These are phyloP conservation scores for Calonectria honghensis DNA, from an alignment of 2,329 filamentous ascomycete genomes.

Conservation along the genomic window DNA sequence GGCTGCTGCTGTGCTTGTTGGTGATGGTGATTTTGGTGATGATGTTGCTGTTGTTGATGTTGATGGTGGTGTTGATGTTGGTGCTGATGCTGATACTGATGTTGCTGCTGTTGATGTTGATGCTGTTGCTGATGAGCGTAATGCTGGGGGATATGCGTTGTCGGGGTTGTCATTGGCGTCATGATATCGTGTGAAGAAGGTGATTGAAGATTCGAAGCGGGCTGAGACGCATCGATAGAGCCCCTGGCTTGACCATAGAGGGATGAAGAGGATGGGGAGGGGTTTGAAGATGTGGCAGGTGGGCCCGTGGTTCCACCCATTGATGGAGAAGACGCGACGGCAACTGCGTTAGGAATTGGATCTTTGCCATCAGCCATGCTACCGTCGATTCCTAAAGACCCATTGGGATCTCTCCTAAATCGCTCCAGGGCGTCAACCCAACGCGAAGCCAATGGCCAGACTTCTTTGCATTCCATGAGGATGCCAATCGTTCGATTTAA, in stretches of 20 bases:
- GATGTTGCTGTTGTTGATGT: slow-evolving; percentile 26
- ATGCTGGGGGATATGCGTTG: slow-evolving; percentile 34
- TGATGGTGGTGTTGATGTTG: slow-evolving; percentile 14
- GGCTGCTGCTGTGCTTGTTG: slow-evolving; percentile 38
- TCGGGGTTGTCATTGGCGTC: slow-evolving; percentile 42
- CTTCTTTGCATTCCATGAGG: slow-evolving; percentile 68
- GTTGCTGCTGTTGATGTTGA: neutral
- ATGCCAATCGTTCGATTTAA: slow-evolving; percentile 67
- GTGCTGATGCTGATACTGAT: slow-evolving; percentile 7
- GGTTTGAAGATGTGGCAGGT: slow-evolving; percentile 4
- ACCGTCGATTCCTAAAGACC: slow-evolving; percentile 63
- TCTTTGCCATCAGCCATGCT: slow-evolving; percentile 71
- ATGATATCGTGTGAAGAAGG: slow-evolving; percentile 42
- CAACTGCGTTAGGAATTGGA: slow-evolving; percentile 54
- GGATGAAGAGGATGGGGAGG: slow-evolving; percentile 47
- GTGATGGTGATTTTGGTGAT: slow-evolving; percentile 36
- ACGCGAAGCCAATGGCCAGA: slow-evolving; percentile 72
- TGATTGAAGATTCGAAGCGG: slow-evolving; percentile 40
- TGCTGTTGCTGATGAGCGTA: slow-evolving; percentile 35
- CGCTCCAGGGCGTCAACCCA: slow-evolving; percentile 71
- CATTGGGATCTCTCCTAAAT: slow-evolving; percentile 67
- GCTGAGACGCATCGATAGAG: slow-evolving; percentile 39
- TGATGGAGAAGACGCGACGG: slow-evolving; percentile 28
- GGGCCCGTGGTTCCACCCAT: neutral
- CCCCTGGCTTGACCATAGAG: slow-evolving; percentile 40